Percentiles rank a stretch among this genome's conserved stretches.
phyloP scores from a whole-genome alignment of 139 green algal species.

The Chlorella sp. region DNA sequence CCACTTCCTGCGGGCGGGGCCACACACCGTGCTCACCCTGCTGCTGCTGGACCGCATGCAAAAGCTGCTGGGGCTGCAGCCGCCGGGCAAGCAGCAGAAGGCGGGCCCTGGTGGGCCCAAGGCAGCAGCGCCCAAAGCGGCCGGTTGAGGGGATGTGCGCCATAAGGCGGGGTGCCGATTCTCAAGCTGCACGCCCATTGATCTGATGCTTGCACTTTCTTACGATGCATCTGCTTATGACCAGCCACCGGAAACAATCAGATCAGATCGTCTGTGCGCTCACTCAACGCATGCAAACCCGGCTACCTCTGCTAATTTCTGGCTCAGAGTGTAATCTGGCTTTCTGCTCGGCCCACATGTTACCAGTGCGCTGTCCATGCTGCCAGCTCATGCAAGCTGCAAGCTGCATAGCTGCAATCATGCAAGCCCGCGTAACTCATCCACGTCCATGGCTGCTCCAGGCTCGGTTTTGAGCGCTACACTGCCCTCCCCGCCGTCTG shows the following conservation, averaged over 20 bases:
- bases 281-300: too few relatives aligned
- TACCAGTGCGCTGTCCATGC: too few relatives aligned
- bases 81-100: neutral
- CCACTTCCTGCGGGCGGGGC: constrained; percentile 22
- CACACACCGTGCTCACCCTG: constrained; percentile 26
- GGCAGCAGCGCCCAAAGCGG: neutral
- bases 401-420: neutral
- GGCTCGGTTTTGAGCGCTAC: neutral
- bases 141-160: neutral
- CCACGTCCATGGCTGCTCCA: constrained; percentile 9
- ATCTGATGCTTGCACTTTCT: too few relatives aligned
- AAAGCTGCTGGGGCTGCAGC: neutral
- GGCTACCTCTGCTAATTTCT: too few relatives aligned
- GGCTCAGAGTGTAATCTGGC: too few relatives aligned
- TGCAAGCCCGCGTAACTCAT: neutral
- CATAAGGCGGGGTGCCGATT: too few relatives aligned
- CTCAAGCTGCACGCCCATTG: too few relatives aligned
- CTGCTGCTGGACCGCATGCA: constrained; percentile 22
- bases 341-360: too few relatives aligned
- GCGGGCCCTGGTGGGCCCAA: neutral
- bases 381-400: too few relatives aligned
- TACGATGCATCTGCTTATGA: too few relatives aligned
- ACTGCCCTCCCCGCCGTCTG: neutral
- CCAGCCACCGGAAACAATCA: too few relatives aligned
- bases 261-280: too few relatives aligned